Evolutionary conservation across 306 rosid species (phyloP).

Genomic region (Quercus engelmannii): DNA sequence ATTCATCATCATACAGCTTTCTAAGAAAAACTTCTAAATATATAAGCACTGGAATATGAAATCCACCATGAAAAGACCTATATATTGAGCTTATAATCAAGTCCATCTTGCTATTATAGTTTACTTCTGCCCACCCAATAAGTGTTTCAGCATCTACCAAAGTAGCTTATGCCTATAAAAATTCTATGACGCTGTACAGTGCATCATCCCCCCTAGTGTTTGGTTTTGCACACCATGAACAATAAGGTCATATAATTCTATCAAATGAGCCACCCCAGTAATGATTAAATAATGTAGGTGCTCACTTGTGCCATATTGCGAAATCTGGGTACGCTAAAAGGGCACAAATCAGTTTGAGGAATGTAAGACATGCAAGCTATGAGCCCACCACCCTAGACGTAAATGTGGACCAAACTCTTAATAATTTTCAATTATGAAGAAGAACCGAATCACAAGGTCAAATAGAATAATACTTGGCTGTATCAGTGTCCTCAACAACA

Average conservation of each 20-base stretch:
- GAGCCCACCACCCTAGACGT: neutral
- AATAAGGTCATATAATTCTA: neutral
- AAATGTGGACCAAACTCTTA: neutral
- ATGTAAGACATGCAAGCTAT: neutral
- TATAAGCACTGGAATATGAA: no score
- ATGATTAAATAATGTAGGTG: neutral
- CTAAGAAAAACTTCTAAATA: no score
- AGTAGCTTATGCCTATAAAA: neutral
- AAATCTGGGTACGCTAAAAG: neutral
- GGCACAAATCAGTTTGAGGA: neutral
- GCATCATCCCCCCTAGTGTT: neutral
- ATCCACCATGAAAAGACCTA: no score
- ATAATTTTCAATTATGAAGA: conserved; percentile 5
- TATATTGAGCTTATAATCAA: neutral
- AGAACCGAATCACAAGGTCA: conserved; percentile 24
- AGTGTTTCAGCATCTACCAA: neutral
- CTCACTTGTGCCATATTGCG: neutral
- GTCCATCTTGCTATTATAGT: neutral
- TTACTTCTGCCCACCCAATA: neutral
- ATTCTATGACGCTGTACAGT: neutral
- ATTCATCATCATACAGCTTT: neutral
- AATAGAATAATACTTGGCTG: conserved; percentile 71
- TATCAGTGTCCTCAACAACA: conserved; percentile 89
- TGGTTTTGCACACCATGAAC: neutral
- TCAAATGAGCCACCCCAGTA: neutral